These are phyloP conservation scores for Capillidium heterosporum DNA, from an alignment of 371 early-diverging fungal species.

Conservation along the genomic window DNA sequence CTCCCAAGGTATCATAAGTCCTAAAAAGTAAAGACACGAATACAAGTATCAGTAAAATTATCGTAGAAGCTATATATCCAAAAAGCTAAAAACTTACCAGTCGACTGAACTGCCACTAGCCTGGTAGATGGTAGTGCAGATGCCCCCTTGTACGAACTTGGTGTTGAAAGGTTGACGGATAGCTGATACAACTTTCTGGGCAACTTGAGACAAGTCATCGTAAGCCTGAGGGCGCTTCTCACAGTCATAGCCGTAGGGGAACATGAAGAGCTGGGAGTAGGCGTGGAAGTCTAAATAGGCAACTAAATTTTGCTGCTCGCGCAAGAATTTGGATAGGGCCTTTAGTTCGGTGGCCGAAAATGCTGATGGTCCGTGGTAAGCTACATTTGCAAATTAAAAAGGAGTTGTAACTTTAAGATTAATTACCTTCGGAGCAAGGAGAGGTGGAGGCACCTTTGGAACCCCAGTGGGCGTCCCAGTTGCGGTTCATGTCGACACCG, in stretches of 20 bases:
- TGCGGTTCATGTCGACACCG: not conserved
- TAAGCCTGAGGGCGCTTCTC: not conserved
- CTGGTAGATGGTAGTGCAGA: slow-evolving; percentile 25
- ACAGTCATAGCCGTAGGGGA: not conserved
- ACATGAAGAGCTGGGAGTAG: not conserved
- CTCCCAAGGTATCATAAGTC: slow-evolving; percentile 14
- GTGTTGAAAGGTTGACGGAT: not conserved
- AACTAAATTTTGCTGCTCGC: not conserved
- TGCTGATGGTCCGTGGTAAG: not conserved
- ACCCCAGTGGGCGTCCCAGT: not conserved
- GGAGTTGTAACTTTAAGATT: too few relatives aligned
- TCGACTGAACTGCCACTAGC: slow-evolving; percentile 22
- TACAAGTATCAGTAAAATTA: too few relatives aligned
- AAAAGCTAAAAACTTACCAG: slow-evolving; percentile 7
- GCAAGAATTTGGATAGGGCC: not conserved
- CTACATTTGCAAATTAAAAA: too few relatives aligned
- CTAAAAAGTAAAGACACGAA: too few relatives aligned
- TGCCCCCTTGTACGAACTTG: not conserved
- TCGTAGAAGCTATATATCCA: too few relatives aligned
- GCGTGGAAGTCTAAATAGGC: not conserved
- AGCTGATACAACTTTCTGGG: too few relatives aligned
- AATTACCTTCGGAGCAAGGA: too few relatives aligned
- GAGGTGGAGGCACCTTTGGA: not conserved
- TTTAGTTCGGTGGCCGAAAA: not conserved
- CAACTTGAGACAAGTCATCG: not conserved